Evolutionary conservation across 305 asterid species (phyloP).

Genomic region (Plantago rigida): DNA sequence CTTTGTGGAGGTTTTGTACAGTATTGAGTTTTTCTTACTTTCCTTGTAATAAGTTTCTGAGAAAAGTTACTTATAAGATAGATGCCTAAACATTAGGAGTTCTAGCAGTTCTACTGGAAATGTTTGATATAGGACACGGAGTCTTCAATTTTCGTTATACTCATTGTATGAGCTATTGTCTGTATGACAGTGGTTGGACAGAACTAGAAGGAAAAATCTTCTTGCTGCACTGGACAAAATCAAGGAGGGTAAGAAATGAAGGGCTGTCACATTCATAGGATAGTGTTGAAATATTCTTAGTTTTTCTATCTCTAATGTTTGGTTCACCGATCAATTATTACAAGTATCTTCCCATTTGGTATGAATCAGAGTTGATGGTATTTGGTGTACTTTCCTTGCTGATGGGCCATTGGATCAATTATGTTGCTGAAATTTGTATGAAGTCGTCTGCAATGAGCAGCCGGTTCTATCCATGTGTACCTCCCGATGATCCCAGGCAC

Average conservation of each 20-base stretch:
- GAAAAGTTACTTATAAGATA: too few species aligned
- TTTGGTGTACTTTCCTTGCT: conserved; percentile 81
- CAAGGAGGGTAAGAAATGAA: conserved; percentile 53
- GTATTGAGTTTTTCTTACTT: too few species aligned
- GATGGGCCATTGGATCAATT: conserved; percentile 85
- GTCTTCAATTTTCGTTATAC: conserved; percentile 7
- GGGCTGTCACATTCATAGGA: neutral
- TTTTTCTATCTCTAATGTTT: neutral
- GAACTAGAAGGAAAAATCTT: conserved; percentile 71
- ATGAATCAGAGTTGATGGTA: conserved; percentile 70
- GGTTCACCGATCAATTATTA: neutral
- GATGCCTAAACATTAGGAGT: too few species aligned
- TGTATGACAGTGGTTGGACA: conserved; percentile 67
- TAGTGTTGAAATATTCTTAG: neutral
- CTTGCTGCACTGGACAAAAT: conserved; percentile 68
- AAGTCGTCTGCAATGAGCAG: conserved; percentile 66
- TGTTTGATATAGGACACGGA: neutral
- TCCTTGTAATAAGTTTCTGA: too few species aligned
- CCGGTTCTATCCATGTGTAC: conserved; percentile 70
- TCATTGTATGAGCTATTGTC: neutral
- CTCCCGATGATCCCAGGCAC: conserved; percentile 26
- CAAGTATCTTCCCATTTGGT: conserved; percentile 10
- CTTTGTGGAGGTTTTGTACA: too few species aligned
- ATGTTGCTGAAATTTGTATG: conserved; percentile 72
- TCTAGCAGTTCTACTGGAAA: too few species aligned